Percentiles rank a stretch among this genome's conserved stretches.
Conservation (phyloP, 1,284 basidiomycete genomes). For the Inonotus hispidus region DNA sequence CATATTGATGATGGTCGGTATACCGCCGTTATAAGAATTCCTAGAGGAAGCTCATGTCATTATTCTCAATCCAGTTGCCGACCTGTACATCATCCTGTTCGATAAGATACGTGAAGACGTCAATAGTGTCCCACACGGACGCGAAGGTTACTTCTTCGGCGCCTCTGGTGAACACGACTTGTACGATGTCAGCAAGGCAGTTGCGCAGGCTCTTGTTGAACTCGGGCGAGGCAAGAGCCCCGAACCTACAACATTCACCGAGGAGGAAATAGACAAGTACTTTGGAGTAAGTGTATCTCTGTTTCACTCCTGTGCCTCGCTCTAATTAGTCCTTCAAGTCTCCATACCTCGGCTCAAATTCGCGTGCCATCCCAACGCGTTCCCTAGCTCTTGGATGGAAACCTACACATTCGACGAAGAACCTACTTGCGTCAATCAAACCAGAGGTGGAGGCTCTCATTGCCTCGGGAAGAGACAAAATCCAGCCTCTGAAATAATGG, state of each 20-base stretch:
- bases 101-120: constrained; percentile 14
- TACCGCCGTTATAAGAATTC: no score
- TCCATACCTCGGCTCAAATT: constrained; percentile 46
- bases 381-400: constrained; percentile 53
- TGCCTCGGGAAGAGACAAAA: background rate
- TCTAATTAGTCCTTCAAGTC: no score
- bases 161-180: constrained; percentile 28
- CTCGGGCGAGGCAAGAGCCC: constrained; percentile 25
- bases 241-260: constrained; percentile 19
- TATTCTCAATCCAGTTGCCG: constrained; percentile 15
- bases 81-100: constrained; percentile 21
- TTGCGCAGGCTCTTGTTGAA: constrained; percentile 41
- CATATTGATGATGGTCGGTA: constrained; percentile 44
- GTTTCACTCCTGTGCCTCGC: no score
- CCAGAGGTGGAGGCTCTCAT: constrained; percentile 34
- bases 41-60: no score
- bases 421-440: constrained; percentile 42
- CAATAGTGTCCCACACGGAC: constrained; percentile 21
- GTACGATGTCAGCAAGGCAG: constrained; percentile 32
- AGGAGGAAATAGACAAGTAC: constrained; percentile 21
- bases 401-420: constrained; percentile 39
- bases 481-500: no score
- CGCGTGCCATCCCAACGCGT: constrained; percentile 43
- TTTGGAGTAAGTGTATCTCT: no score
- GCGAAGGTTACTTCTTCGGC: constrained; percentile 25